Evolutionary conservation across 305 asterid genomes (phyloP), one percentile per base, ranked within the genome.

Genomic region (Rubia occidens): DNA sequence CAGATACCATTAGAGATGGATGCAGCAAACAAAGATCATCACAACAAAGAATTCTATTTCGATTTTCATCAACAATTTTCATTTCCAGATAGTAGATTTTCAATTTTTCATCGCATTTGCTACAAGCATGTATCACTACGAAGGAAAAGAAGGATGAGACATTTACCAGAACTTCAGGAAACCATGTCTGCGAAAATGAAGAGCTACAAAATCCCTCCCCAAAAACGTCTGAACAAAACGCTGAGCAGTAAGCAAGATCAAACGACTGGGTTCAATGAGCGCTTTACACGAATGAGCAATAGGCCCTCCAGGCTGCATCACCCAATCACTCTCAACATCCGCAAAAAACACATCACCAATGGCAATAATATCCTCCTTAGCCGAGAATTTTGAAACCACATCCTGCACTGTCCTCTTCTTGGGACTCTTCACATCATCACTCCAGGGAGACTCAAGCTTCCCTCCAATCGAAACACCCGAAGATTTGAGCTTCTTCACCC

Each of bases 271-370:
- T 82, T 94, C 99, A 45, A 91, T 84, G 78, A 94, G 74, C 0
- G 94, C 89, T 82, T 85, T 87, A 70, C 99, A 94, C n/a, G 85
- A 82, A 81, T 89, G 96, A 68, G 91, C 84, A 75, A 94, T 89
- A 0, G 99, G 99, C 14, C 99, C 99, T 60, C 97, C 95, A 3
- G 99, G 91, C 82, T 94, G 97, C 95, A 85, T 85, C 81, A 88
- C 96, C 99, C 91, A 84, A 5, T 83, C 89, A 68, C 80, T 85
- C 86, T 89, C 99, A 64, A 88, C 88, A 60, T 94, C 91, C 72
- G 99, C 95, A 77, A 94, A 91, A 81, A 91, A 94, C 78, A 94
- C 90, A 70, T 94, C 99, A 54, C 99, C 99, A 62, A 94, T 81
- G 26, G 95, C 96, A 74, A 94, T 80, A 70, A 91, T 97, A 77